Conservation (phyloP, 2,329 filamentous ascomycete genomes). For the Acrodontium crateriforme region DNA sequence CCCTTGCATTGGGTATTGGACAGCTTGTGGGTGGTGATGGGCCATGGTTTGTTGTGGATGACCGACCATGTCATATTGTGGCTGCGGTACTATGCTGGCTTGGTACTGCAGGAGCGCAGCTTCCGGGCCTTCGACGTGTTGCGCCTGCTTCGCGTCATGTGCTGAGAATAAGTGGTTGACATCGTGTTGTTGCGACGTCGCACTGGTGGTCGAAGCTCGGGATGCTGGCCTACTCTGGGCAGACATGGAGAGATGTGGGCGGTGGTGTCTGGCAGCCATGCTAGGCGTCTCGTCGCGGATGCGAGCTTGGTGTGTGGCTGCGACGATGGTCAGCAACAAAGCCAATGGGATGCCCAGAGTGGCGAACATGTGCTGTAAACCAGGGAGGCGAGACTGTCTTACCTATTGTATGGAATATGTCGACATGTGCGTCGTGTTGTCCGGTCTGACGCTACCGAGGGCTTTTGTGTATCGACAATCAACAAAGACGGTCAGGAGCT, state of each 20-base stretch:
- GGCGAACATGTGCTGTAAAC: no score
- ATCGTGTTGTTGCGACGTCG: slow-evolving; percentile 17
- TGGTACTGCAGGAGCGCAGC: slow-evolving; percentile 19
- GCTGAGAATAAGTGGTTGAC: slow-evolving; percentile 4
- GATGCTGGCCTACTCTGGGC: slow-evolving; percentile 18
- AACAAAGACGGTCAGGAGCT: no score
- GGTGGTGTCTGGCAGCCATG: slow-evolving; percentile 8
- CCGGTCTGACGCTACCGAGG: no score
- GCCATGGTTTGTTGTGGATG: slow-evolving; percentile 8
- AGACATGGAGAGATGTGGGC: slow-evolving; percentile 12
- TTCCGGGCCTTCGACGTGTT: slow-evolving; percentile 12
- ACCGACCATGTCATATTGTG: slow-evolving; percentile 9
- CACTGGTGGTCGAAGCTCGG: slow-evolving; percentile 22
- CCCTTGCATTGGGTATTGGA: slow-evolving; percentile 10
- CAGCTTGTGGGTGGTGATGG: slow-evolving; percentile 11
- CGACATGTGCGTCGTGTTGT: no score
- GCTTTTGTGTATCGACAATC: no score
- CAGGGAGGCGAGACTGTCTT: no score
- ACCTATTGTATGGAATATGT: no score
- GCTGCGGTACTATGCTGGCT: slow-evolving; percentile 12
- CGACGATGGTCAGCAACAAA: neutral
- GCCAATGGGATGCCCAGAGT: no score
- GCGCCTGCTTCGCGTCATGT: slow-evolving; percentile 12
- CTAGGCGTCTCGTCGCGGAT: no score
- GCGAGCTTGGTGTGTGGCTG: slow-evolving; percentile 2